phyloP scores from a whole-genome alignment of 495 filamentous ascomycete genomes.

The Aspergillus leporis region DNA sequence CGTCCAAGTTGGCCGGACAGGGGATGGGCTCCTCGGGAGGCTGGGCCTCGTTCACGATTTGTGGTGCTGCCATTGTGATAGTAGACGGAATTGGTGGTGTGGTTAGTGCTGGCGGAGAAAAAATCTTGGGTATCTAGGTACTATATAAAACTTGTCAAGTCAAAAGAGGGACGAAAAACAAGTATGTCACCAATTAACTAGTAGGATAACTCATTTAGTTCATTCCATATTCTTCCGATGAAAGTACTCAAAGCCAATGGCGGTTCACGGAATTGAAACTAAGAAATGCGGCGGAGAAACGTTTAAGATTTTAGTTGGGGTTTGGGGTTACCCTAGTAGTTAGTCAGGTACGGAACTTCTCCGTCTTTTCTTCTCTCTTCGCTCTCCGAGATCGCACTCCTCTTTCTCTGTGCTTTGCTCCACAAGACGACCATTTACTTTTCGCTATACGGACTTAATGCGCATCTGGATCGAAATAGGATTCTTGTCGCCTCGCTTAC shows the following conservation, averaged over 20 bases:
- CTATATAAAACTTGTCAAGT: conserved; percentile 6
- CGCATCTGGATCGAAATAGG: no score
- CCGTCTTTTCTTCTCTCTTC: conserved; percentile 6
- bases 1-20: conserved; percentile 36
- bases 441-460: neutral
- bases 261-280: neutral
- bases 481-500: neutral
- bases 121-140: conserved; percentile 4
- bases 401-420: conserved; percentile 2
- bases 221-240: neutral
- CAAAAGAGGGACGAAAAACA: neutral
- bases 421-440: neutral
- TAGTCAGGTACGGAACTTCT: neutral
- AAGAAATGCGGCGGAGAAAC: conserved; percentile 29
- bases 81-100: neutral
- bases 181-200: neutral
- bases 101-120: neutral
- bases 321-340: no score
- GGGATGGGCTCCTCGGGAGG: conserved; percentile 41
- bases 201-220: neutral
- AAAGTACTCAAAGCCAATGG: conserved; percentile 18
- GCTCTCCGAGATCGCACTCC: conserved; percentile 9
- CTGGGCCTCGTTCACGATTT: conserved; percentile 13
- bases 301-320: conserved; percentile 9
- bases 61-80: conserved; percentile 25